Base-by-base conservation (phyloP, 371 early-diverging fungal species). In the Amoeboaphelidium occidentale region DNA sequence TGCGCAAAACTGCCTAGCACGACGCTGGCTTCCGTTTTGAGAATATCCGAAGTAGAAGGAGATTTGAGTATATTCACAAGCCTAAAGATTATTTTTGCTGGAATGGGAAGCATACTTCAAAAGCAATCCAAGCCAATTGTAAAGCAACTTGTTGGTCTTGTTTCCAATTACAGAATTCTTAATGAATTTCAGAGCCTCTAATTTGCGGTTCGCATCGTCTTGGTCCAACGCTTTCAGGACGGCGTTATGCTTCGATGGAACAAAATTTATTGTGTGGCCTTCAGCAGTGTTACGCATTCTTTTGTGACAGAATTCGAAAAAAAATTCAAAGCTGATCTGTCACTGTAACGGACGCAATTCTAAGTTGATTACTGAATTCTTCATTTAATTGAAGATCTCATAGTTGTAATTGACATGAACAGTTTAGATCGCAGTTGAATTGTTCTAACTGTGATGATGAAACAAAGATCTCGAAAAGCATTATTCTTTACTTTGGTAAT, bases 151-250 rank as follows among this genome's bases (percentile, higher is more conserved):
- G 56, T 82, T 81, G 2, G 81, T 79, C 51, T 67, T 69, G 55
- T 83, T 84, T 48, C 87, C 87, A 58, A 87, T 87, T 53, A 83
- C 73, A 32, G 73, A 65, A 55, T 87, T 87, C 59, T 81, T 83
- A 51, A 87, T 81, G 57, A 75, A 75, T 24, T 79, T 75, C 22
- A 81, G 56, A 12, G 77, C 75, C 56, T 69, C 44, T 49, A 73
- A 57, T 42, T 70, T 69, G 43, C 67, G 65, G 28, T 71, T 63
- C 17, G 69, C 71, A 32, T 32, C 17, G 10, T 32, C 10, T 10
- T 17, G 6, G 10, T 32, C 17, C 39, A 32, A 32, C 39, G 39
- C 39, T 32, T 32, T 17, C 6, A 32, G 6, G 17, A 17, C 6
- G 17, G 39, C 39, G 10, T 32, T 17, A 32, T 32, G 17, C 39